Evolutionary conservation across 257 asterid species (phyloP), one percentile per base, ranked within the genome.

Genomic region (Solanum bulbocastanum): DNA sequence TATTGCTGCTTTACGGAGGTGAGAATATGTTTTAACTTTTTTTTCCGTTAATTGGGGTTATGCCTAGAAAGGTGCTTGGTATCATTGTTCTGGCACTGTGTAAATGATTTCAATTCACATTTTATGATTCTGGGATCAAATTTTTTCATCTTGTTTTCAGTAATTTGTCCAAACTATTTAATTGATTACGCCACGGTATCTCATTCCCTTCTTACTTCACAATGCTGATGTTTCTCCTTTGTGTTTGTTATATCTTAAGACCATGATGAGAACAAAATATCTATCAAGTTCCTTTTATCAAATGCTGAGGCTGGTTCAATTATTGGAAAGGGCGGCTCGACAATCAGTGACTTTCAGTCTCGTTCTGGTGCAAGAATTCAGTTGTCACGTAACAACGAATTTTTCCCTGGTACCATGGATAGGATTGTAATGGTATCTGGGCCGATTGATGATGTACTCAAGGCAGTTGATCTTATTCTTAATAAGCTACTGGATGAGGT

Each of bases 301-400:
- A 97, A 97, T 91, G 95, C 99, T 86, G 99, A 97, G 91, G 99
- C 99, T 75, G 99, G 99, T 71, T 97, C 99, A 40, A 90, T 97
- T 85, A 97, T 97, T 85, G 99, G 99, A 86, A 97, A 95, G 92
- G 98, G 97, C 84, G 99, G 99, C 85, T 91, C 99, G 33, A 93
- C 98, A 8, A 94, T 97, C 90, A 97, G 91, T 89, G 99, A 97
- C 78, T 95, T 97, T 52, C 99, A 97, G 91, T 89, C 95, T 49
- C 96, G 93, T 81, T 97, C 99, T 89, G 98, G 98, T 35, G 96
- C 99, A 10, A 93, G 99, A 36, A 90, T 96, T 92, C 99, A 97
- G 93, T 88, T 97, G 91, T 97, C 99, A 22, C 98, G 99, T 90
- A 97, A 94, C 87, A 94, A 66, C 87, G 93, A 91, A 91, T 88